Base-by-base conservation (phyloP, 768 basidiomycete genomes). In the Leucosporidium creatinivorum region DNA sequence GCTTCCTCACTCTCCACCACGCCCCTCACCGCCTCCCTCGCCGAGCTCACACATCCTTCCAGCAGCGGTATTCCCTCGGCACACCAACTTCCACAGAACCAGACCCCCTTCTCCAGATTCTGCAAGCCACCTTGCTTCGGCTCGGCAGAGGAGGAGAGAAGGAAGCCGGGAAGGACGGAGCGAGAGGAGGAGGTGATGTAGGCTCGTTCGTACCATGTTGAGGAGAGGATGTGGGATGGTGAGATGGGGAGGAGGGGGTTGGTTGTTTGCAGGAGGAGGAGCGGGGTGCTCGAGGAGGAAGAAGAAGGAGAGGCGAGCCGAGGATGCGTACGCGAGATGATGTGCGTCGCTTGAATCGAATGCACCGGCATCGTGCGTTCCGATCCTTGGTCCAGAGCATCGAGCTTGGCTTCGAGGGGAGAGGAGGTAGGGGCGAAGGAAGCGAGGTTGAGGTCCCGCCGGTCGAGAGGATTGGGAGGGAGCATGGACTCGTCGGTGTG, bases 11-110 rank as follows among this genome's bases (percentile, higher is more conserved):
- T 36, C 39, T 15, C 13, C 13, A 62, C 18, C 7, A 72, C 15
- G 0, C 33, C 58, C 61, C 78, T 76, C 4, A 80, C 79, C 15
- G 87, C 85, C 58, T 81, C 81, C 75, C 81, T 80, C n/a, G 87
- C 87, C 73, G 87, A 87, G 25, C 83, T 82, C 18, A 89, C 89
- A 76, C 89, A 91, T 3, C 88, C 88, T 74, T 91, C 89, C 58
- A 91, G 78, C 62, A 91, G 76, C 13, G 89, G 89, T 57, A 90
- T 88, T 0, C 89, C 89, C 23, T 82, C 78, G 73, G 84, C 83
- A 19, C 85, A 86, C 76, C 86, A 90, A 23, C 85, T 83, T 2
- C 89, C 89, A 66, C 84, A 85, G n/a, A 89, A 79, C 84, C 87
- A 87, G 10, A 89, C 76, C 1, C 85, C 84, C 1, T 70, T 8